These are phyloP conservation scores for Fusarium agapanthi DNA, from an alignment of 2,329 filamentous ascomycete species.

Conservation along the genomic window DNA sequence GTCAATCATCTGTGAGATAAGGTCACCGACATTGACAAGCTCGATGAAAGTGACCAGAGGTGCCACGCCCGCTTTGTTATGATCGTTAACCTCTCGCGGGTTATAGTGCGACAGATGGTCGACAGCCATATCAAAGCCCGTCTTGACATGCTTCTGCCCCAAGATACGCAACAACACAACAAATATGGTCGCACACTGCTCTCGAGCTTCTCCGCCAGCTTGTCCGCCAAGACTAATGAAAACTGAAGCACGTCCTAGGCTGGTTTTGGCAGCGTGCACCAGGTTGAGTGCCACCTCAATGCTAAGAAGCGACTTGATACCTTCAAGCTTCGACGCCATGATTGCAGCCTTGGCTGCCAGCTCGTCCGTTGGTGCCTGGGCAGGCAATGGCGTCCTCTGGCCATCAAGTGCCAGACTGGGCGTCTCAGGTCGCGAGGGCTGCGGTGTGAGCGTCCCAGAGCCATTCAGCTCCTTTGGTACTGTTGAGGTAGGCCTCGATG, in stretches of 20 bases:
- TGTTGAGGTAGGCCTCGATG: slow-evolving; percentile 20
- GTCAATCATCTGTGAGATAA: slow-evolving; percentile 99
- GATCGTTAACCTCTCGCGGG: slow-evolving; percentile 80
- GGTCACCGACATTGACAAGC: slow-evolving; percentile 95
- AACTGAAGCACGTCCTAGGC: slow-evolving; percentile 83
- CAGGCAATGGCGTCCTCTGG: slow-evolving; percentile 54
- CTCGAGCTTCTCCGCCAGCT: slow-evolving; percentile 81
- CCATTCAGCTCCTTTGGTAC: slow-evolving; percentile 39
- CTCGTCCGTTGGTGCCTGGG: slow-evolving; percentile 85
- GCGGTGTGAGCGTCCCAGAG: slow-evolving; percentile 44
- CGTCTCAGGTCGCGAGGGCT: slow-evolving; percentile 59
- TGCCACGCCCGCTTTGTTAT: slow-evolving; percentile 78
- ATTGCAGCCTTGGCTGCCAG: slow-evolving; percentile 96
- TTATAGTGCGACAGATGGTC: slow-evolving; percentile 91
- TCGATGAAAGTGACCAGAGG: slow-evolving; percentile 96
- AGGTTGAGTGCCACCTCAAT: slow-evolving; percentile 93
- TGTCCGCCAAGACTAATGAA: slow-evolving; percentile 85
- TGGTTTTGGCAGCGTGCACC: slow-evolving; percentile 87
- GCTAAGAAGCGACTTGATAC: slow-evolving; percentile 93
- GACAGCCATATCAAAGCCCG: slow-evolving; percentile 94
- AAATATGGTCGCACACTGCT: slow-evolving; percentile 92
- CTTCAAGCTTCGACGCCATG: slow-evolving; percentile 93
- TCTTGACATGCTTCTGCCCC: slow-evolving; percentile 85
- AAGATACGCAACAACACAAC: slow-evolving; percentile 84
- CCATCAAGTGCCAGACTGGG: slow-evolving; percentile 54